Evolutionary conservation across 2,329 filamentous ascomycete genomes (phyloP).

Genomic region (Penicillium sp.): DNA sequence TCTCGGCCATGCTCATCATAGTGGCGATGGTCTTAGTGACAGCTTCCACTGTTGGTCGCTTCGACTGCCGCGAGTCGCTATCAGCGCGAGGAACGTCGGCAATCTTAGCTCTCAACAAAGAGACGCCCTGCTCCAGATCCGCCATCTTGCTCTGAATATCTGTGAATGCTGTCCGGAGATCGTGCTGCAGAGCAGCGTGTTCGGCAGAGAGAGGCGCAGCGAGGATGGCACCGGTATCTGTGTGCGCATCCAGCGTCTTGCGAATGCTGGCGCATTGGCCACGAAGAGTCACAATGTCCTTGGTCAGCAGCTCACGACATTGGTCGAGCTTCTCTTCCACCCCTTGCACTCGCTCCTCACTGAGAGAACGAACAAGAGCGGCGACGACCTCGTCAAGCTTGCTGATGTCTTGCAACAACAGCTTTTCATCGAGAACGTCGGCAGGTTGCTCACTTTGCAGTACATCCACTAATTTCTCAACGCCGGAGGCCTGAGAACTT

Average conservation of each 20-base stretch:
- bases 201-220: constrained; percentile 79
- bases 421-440: constrained; percentile 69
- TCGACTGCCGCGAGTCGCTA: constrained; percentile 40
- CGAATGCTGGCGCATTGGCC: constrained; percentile 76
- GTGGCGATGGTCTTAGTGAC: constrained; percentile 88
- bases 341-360: constrained; percentile 66
- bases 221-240: constrained; percentile 67
- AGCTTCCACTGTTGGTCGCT: constrained; percentile 82
- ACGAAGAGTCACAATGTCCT: constrained; percentile 69
- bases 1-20: constrained; percentile 90
- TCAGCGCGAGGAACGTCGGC: constrained; percentile 56
- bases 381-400: constrained; percentile 66
- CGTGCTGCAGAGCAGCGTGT: constrained; percentile 77
- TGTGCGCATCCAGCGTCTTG: constrained; percentile 68
- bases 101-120: constrained; percentile 75
- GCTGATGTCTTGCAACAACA: constrained; percentile 74
- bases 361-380: constrained; percentile 63
- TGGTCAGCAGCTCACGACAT: constrained; percentile 63
- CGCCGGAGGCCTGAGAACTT: constrained; percentile 47
- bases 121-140: constrained; percentile 76
- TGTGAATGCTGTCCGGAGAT: constrained; percentile 74
- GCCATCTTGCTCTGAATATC: constrained; percentile 71
- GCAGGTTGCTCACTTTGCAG: constrained; percentile 54
- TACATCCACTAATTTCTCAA: constrained; percentile 48
- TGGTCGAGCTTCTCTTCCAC: constrained; percentile 67